Conservation (phyloP, 352 stramenopile species). For the Globisporangium okanoganense region DNA sequence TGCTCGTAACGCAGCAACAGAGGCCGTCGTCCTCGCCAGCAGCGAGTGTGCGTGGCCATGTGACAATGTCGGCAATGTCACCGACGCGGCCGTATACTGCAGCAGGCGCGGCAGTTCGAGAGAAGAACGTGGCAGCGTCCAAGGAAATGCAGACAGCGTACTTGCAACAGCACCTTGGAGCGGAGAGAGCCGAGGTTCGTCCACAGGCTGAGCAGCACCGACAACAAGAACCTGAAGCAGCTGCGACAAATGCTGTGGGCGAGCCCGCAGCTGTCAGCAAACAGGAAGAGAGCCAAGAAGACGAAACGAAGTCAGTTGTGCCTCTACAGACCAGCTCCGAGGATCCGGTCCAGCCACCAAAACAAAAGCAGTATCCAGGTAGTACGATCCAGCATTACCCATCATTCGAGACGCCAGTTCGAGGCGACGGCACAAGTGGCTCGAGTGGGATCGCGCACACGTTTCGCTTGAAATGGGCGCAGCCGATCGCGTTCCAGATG, state of each 20-base stretch:
- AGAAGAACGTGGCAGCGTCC: conserved; percentile 25
- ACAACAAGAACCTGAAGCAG: neutral
- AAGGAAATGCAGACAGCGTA: conserved; percentile 25
- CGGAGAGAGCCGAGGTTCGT: neutral
- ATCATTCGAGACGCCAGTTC: conserved; percentile 16
- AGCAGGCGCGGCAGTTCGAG: conserved; percentile 16
- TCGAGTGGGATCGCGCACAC: conserved; percentile 13
- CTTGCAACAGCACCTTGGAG: neutral
- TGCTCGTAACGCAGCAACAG: conserved; percentile 22
- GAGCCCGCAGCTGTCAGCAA: neutral
- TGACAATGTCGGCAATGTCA: conserved; percentile 4
- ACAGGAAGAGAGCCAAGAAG: conserved; percentile 1
- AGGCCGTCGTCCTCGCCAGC: conserved; percentile 36
- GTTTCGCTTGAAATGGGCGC: conserved; percentile 32
- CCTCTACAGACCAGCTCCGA: neutral
- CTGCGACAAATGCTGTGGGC: neutral
- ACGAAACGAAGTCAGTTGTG: neutral
- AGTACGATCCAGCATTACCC: conserved; percentile 35
- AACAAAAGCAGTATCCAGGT: neutral
- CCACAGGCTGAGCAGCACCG: neutral
- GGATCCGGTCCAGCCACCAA: neutral
- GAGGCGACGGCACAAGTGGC: neutral
- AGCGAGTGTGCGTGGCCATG: conserved; percentile 8
- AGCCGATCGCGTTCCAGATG: conserved; percentile 43
- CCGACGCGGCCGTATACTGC: conserved; percentile 24